Base-by-base conservation (phyloP, 2,329 filamentous ascomycete genomes). In the Hymenoscyphus repandus region DNA sequence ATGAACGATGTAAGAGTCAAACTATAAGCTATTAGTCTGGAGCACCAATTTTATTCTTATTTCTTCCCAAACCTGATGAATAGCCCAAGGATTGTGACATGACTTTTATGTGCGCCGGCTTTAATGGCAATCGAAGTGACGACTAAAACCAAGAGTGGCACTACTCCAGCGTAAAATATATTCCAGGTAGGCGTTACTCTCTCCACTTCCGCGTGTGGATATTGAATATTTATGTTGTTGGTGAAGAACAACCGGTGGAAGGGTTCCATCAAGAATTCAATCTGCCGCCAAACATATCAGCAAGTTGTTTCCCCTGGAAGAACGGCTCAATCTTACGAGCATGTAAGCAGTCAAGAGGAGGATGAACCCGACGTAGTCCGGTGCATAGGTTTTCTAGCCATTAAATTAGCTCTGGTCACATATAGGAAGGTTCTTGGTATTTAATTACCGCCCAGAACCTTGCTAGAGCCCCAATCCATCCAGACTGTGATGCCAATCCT, bases 201-300 rank as follows among this genome's bases (percentile, higher is more conserved):
- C 69, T 99, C 91, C 45, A 86, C 71, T 50, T 86, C 76, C 18
- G 93, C 90, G 70, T 95, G 87, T 0, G 93, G 93, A 64, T 86
- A 96, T 57, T 89, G 85, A 53, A 97, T 90, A 45, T 82, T 75
- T 20, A 88, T 78, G 66, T 97, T 90, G 66, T 90, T 87, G 55
- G 97, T 79, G 57, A 82, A 87, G 72, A 99, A 97, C 82, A 96
- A 87, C 70, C 89, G 90, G 68, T 97, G 90, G 67, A 97, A 97
- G 0, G 93, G 93, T 54, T 85, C 83, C 61, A 88, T 78, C 58
- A 86, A 75, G 61, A 87, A 72, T 68, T 82, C 76, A 39, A 89
- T 75, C 78, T 88, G 64, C 22, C n/a, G 10, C 30, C 18, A 18
- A 6, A 20, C 15, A 32, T 39, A 36, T 36, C 34, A 37, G 34